phyloP scores from a whole-genome alignment of 495 filamentous ascomycete genomes.

The Trichoderma erinaceum region DNA sequence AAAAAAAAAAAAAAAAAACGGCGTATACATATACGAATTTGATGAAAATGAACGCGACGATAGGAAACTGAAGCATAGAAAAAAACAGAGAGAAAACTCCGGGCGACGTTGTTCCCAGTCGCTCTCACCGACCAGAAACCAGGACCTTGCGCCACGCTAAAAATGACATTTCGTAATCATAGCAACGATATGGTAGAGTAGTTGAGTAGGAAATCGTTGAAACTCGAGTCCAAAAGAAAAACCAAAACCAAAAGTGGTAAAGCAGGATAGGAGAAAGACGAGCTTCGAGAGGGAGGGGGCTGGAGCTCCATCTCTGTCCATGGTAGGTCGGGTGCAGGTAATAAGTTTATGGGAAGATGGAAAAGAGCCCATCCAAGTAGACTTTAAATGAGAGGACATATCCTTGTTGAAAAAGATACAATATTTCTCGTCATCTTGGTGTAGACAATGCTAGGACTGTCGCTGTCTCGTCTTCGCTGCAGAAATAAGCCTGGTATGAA shows the following conservation, averaged over 20 bases:
- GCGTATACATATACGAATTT: not conserved
- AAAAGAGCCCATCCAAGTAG: too few relatives aligned
- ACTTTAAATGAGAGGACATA: not conserved
- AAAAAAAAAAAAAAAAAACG: not conserved
- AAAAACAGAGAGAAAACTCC: not conserved
- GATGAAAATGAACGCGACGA: not conserved
- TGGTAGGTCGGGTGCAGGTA: too few relatives aligned
- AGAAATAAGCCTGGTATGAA: not conserved
- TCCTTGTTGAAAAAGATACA: constrained; percentile 2
- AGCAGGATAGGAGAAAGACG: not conserved
- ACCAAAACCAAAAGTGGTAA: not conserved
- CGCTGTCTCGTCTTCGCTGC: too few relatives aligned
- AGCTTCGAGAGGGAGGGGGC: not conserved
- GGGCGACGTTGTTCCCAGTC: constrained; percentile 14
- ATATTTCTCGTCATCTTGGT: not conserved
- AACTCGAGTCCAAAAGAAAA: not conserved
- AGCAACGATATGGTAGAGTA: constrained; percentile 3
- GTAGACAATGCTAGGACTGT: not conserved
- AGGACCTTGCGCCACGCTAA: constrained; percentile 14
- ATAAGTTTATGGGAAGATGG: too few relatives aligned
- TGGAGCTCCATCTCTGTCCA: not conserved
- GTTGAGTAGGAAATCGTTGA: not conserved
- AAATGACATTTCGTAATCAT: not conserved
- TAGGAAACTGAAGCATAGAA: not conserved
- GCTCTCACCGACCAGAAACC: constrained; percentile 17